These are phyloP conservation scores for Agastache rugosa DNA, from an alignment of 257 asterid species.

Conservation along the genomic window DNA sequence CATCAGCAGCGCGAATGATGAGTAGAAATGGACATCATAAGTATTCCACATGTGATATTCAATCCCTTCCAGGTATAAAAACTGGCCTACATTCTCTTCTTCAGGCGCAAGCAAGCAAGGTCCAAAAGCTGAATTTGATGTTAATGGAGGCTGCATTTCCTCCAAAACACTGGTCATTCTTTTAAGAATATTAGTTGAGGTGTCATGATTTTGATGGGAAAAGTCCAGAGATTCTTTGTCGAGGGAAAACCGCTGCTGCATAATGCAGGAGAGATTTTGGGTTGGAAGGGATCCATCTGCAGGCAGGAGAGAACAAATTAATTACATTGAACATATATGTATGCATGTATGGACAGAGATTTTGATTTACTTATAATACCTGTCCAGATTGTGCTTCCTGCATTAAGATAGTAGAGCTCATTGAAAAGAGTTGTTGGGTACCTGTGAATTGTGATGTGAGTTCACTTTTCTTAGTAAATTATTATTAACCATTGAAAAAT, in stretches of 20 bases:
- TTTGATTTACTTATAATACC: slow-evolving; percentile 46
- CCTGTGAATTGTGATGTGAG: slow-evolving; percentile 40
- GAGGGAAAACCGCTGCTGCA: slow-evolving; percentile 56
- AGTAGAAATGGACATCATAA: slow-evolving; percentile 80
- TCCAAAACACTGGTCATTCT: slow-evolving; percentile 61
- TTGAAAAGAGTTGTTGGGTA: slow-evolving; percentile 76
- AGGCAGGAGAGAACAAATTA: slow-evolving; percentile 11
- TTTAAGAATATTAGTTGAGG: slow-evolving; percentile 61
- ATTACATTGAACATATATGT: background rate
- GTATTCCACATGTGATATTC: slow-evolving; percentile 89
- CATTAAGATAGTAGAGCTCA: slow-evolving; percentile 81
- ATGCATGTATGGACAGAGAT: background rate
- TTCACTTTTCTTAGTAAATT: too few relatives aligned
- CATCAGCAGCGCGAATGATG: slow-evolving; percentile 70
- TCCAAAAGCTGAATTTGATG: slow-evolving; percentile 72
- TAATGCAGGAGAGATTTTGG: slow-evolving; percentile 53
- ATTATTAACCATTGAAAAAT: slow-evolving; percentile 16
- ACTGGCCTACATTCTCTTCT: slow-evolving; percentile 81
- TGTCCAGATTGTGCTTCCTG: slow-evolving; percentile 90
- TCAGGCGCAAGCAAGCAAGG: slow-evolving; percentile 59
- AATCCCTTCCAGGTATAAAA: slow-evolving; percentile 80
- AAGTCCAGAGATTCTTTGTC: slow-evolving; percentile 35
- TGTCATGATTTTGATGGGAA: slow-evolving; percentile 41
- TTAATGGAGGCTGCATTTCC: slow-evolving; percentile 54
- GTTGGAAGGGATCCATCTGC: slow-evolving; percentile 75